A percentile compares a stretch with the other conserved stretches of the same genome.
These are phyloP conservation scores for Termitomyces eurrhizus DNA, from an alignment of 768 basidiomycete genomes.

Conservation along the genomic window DNA sequence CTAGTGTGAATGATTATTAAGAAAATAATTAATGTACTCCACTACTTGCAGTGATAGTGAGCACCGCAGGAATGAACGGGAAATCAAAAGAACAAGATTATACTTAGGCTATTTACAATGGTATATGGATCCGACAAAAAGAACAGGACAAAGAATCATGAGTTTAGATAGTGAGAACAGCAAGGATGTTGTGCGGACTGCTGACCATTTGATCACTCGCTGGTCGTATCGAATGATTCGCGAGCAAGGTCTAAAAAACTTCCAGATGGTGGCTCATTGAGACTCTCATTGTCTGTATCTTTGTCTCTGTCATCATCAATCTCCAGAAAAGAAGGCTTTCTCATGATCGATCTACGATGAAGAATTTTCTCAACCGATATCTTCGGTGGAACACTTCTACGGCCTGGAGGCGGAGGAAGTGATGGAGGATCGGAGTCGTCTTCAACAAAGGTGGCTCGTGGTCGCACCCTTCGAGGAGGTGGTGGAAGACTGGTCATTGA, in stretches of 20 bases:
- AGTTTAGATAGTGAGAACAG: neutral
- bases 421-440: conserved; percentile 15
- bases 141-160: conserved; percentile 12
- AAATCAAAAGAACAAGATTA: conserved; percentile 3
- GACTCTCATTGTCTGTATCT: conserved; percentile 23
- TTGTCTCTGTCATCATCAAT: conserved; percentile 45
- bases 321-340: conserved; percentile 71
- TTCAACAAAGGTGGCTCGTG: conserved; percentile 20
- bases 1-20: neutral
- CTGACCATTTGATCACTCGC: conserved; percentile 7
- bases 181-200: neutral
- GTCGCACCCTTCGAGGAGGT: conserved; percentile 44
- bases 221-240: conserved; percentile 47
- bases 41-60: neutral
- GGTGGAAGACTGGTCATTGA: conserved; percentile 45
- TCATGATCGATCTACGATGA: conserved; percentile 51
- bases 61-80: neutral
- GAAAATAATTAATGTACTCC: neutral
- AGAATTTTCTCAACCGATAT: conserved; percentile 34
- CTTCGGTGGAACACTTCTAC: conserved; percentile 27
- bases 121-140: conserved; percentile 14
- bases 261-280: conserved; percentile 21
- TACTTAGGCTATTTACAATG: conserved; percentile 12
- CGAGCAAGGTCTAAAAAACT: conserved; percentile 53
- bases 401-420: conserved; percentile 31